Percentiles rank a stretch among this genome's conserved stretches.
These are phyloP conservation scores for Mercurialis annua DNA, from an alignment of 345 rosid genomes.

Conservation along the genomic window DNA sequence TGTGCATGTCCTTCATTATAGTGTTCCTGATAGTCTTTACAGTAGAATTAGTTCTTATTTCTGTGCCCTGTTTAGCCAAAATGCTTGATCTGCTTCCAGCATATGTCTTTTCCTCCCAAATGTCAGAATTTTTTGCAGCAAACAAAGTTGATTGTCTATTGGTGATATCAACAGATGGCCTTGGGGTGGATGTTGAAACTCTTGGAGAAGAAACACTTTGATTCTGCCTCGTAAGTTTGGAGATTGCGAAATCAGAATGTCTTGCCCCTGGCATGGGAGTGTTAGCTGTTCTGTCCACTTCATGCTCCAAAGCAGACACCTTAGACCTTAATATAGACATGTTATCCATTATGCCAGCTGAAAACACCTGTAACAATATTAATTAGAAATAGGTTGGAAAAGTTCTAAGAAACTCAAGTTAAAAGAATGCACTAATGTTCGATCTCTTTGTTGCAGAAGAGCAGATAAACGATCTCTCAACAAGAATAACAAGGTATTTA, in stretches of 20 bases:
- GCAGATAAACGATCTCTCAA: not conserved
- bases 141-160: slow-evolving; percentile 46
- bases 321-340: slow-evolving; percentile 69
- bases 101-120: slow-evolving; percentile 49
- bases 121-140: slow-evolving; percentile 43
- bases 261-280: slow-evolving; percentile 36
- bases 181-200: slow-evolving; percentile 63
- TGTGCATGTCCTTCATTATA: slow-evolving; percentile 41
- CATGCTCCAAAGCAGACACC: slow-evolving; percentile 68
- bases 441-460: not conserved
- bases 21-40: slow-evolving; percentile 36
- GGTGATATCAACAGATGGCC: slow-evolving; percentile 55
- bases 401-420: not conserved
- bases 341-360: slow-evolving; percentile 58
- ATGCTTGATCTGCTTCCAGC: slow-evolving; percentile 46
- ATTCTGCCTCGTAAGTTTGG: slow-evolving; percentile 46
- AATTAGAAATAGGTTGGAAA: not conserved
- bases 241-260: slow-evolving; percentile 38
- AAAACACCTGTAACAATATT: slow-evolving; percentile 49
- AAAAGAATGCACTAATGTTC: not conserved
- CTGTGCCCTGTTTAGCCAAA: slow-evolving; percentile 42
- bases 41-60: slow-evolving; percentile 37
- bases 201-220: slow-evolving; percentile 56
- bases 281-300: slow-evolving; percentile 51
- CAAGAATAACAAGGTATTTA: slow-evolving; percentile 1